These are phyloP conservation scores for Podaxis sp. DNA, from an alignment of 768 basidiomycete genomes.

Conservation along the genomic window DNA sequence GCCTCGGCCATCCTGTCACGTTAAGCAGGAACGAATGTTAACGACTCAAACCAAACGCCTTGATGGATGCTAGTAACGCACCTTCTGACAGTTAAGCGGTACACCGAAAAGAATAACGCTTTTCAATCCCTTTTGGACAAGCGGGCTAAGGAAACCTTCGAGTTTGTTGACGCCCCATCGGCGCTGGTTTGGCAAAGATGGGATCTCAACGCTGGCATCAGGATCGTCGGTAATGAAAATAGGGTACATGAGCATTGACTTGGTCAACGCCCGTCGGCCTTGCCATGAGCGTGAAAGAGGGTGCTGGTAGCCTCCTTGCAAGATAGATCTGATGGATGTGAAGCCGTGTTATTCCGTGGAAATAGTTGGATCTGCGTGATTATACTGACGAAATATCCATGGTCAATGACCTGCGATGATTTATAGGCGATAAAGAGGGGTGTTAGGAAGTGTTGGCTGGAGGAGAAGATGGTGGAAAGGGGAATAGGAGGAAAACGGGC, in stretches of 20 bases:
- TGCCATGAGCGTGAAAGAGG: conserved; percentile 90
- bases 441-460: background rate
- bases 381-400: conserved; percentile 27
- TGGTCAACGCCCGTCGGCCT: conserved; percentile 72
- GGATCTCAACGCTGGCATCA: conserved; percentile 75
- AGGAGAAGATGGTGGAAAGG: conserved; percentile 3
- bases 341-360: conserved; percentile 3
- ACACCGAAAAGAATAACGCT: conserved; percentile 97
- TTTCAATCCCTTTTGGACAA: conserved; percentile 85
- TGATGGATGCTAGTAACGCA: conserved; percentile 27
- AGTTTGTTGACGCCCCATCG: conserved; percentile 96
- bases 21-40: background rate
- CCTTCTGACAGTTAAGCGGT: conserved; percentile 78
- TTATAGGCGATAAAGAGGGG: background rate
- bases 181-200: conserved; percentile 80
- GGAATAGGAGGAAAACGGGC: background rate
- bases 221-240: conserved; percentile 98
- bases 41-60: background rate
- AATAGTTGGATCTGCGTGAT: background rate
- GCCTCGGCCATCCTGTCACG: conserved; percentile 72
- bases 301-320: conserved; percentile 94
- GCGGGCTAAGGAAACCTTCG: conserved; percentile 81
- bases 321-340: conserved; percentile 52
- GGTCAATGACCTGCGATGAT: background rate
- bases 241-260: conserved; percentile 98